Percentiles rank a stretch among this genome's conserved stretches.
Conservation (phyloP, 148 eudicot species). For the Heliosperma pusillum region DNA sequence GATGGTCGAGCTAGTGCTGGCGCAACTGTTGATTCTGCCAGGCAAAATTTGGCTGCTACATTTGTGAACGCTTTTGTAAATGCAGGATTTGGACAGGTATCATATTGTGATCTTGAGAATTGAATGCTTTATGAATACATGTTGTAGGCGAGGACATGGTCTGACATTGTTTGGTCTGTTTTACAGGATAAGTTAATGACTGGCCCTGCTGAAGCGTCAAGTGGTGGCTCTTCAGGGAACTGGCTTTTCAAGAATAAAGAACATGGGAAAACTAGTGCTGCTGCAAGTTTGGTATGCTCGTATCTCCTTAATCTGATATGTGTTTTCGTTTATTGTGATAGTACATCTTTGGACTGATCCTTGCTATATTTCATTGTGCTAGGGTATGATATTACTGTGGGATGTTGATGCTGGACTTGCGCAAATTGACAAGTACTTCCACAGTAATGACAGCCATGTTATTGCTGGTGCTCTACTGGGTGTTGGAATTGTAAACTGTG, state of each 20-base stretch:
- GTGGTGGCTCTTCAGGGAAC: slow-evolving; percentile 67
- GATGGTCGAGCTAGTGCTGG: slow-evolving; percentile 96
- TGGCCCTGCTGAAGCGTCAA: slow-evolving; percentile 60
- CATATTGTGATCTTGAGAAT: background rate
- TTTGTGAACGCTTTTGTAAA: slow-evolving; percentile 98
- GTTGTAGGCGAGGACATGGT: background rate
- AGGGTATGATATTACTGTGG: slow-evolving; percentile 98
- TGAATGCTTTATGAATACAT: background rate
- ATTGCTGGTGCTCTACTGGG: slow-evolving; percentile 89
- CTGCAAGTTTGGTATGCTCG: slow-evolving; percentile 82
- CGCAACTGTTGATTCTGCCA: slow-evolving; percentile 88
- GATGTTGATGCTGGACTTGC: slow-evolving; percentile 98
- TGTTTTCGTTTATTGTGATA: background rate
- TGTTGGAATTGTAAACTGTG: slow-evolving; percentile 89
- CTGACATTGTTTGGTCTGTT: slow-evolving; percentile 13
- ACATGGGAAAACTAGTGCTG: slow-evolving; percentile 95
- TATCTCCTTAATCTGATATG: background rate
- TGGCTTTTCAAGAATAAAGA: slow-evolving; percentile 99
- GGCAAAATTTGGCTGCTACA: slow-evolving; percentile 97
- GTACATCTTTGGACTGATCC: background rate
- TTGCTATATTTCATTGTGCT: slow-evolving; percentile 9
- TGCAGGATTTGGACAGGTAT: slow-evolving; percentile 95
- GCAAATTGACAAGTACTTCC: slow-evolving; percentile 94
- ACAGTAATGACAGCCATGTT: slow-evolving; percentile 76
- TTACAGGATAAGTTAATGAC: slow-evolving; percentile 94